Base-by-base conservation (phyloP, 805 yeast species). In the Candida boleticola region DNA sequence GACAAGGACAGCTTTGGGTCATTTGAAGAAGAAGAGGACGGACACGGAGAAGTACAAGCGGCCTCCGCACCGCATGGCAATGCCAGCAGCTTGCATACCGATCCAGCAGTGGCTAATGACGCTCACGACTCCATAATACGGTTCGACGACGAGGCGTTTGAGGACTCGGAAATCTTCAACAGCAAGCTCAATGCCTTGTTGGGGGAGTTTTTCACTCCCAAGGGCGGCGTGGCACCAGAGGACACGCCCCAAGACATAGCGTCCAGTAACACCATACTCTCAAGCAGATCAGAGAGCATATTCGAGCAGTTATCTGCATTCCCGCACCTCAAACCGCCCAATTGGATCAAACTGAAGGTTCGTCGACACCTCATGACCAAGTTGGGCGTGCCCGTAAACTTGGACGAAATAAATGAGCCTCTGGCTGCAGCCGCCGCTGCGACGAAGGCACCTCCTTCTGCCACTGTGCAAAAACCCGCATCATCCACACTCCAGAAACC, bases 331-430 rank as follows among this genome's bases (percentile, higher is more conserved):
- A 73, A 72, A 22, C 85, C 83, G 1, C 73, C 82, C 14, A 82
- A 81, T 45, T 88, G 95, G 95, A 76, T 74, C 33, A 73, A 73
- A 41, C 82, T 86, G 55, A 69, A 80, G 16, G 73, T 85, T 19
- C 76, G 89, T 39, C 76, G 84, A 50, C 79, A 77, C 49, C 60
- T 88, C 25, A 66, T 85, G 25, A 66, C 82, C 16, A 75, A 80
- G 22, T 64, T 88, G 34, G 89, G 90, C 1, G 74, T 88, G 2
- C 95, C 95, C 0, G 76, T 85, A 31, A 83, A 83, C 51, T 64
- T 83, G 13, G 89, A 83, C 57, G 85, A 82, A 45, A 36, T 69
- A 17, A 49, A 46, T 3, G 35, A 31, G 20, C 18, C 32, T 5
- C 27, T 25, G 27, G 27, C 27, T 7, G 18, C 14, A n/a, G 17